A percentile compares a stretch with the other conserved stretches of the same genome.
phyloP scores from a whole-genome alignment of 352 stramenopile species.

The Phytophthora melonis region DNA sequence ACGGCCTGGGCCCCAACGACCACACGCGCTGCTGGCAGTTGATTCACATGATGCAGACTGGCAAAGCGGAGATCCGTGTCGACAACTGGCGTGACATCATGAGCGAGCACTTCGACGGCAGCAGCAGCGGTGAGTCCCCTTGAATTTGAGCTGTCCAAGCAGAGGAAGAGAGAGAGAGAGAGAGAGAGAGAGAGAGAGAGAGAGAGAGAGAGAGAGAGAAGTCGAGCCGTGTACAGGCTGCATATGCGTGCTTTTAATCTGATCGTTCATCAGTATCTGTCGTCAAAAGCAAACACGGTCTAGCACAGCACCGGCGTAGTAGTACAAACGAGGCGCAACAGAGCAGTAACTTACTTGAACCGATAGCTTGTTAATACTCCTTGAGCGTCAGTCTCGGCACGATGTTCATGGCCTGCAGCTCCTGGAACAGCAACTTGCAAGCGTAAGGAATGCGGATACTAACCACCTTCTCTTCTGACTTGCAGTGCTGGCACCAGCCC shows the following conservation, averaged over 20 bases:
- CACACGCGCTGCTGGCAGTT: constrained; percentile 38
- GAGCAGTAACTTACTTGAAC: constrained; percentile 16
- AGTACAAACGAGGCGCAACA: constrained; percentile 28
- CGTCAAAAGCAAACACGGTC: constrained; percentile 29
- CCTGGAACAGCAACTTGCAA: constrained; percentile 99
- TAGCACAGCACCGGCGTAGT: constrained; percentile 32
- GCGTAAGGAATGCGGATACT: constrained; percentile 99
- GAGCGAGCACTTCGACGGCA: constrained; percentile 12
- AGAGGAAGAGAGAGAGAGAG: not conserved
- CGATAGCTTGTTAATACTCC: constrained; percentile 88
- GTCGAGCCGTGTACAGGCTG: constrained; percentile 15
- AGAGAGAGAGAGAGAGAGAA: not conserved
- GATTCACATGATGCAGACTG: constrained; percentile 19
- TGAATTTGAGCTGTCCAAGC: constrained; percentile 5
- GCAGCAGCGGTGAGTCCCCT: not conserved
- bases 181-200: not conserved
- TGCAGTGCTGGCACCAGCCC: constrained; percentile 99
- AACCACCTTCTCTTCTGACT: constrained; percentile 97
- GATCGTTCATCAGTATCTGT: constrained; percentile 28
- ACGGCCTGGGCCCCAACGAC: constrained; percentile 18
- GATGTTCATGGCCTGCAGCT: constrained; percentile 99
- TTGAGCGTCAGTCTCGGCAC: constrained; percentile 97
- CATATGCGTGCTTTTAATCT: constrained; percentile 33
- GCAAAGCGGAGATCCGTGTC: constrained; percentile 16
- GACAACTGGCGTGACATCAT: constrained; percentile 30